Base-by-base conservation (phyloP, 768 basidiomycete species). In the Russula earlei region DNA sequence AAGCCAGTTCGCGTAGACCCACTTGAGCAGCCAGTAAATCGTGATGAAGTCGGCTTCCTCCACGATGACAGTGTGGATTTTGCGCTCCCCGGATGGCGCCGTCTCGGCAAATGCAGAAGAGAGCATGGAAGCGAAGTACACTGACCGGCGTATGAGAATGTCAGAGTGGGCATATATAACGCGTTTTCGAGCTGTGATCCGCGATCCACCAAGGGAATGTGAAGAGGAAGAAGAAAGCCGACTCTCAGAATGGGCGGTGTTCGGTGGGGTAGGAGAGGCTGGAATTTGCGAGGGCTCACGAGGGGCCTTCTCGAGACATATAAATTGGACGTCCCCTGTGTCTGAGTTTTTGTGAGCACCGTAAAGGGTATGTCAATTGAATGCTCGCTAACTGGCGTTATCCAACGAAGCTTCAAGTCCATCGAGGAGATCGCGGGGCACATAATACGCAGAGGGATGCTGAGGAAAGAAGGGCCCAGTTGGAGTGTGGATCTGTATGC, bases 21-120 rank as follows among this genome's bases (percentile, higher is more conserved):
- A 87, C 66, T 86, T 86, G 34, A 89, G 69, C 25, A 88, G 66
- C 87, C 87, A 89, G 65, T 86, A 88, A 4, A 88, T 76, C 0
- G 86, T 88, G 55, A 81, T 77, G 59, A 84, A 90, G 56, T 85
- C 84, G 7, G 84, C 84, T 66, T 89, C 87, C 61, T 88, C 83
- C 7, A 89, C 82, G n/a, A 85, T 72, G 47, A 89, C 68, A 1
- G 79, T 84, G 65, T 81, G 78, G 0, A 81, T 60, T 63, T 83
- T 81, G 55, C 82, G 71, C 62, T 81, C 79, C 22, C 75, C 78
- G 2, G 70, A 68, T 17, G 49, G 53, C 11, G 70, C 62, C 17
- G 70, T 82, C 68, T 88, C 87, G n/a, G 79, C 67, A 63, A 89
- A 91, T 0, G 82, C 75, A 0, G 85, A 86, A 20, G 77, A 70